Percentiles rank a stretch among this genome's conserved stretches.
phyloP scores from a whole-genome alignment of 1,284 basidiomycete genomes.

The Fomitopsis pinicola region DNA sequence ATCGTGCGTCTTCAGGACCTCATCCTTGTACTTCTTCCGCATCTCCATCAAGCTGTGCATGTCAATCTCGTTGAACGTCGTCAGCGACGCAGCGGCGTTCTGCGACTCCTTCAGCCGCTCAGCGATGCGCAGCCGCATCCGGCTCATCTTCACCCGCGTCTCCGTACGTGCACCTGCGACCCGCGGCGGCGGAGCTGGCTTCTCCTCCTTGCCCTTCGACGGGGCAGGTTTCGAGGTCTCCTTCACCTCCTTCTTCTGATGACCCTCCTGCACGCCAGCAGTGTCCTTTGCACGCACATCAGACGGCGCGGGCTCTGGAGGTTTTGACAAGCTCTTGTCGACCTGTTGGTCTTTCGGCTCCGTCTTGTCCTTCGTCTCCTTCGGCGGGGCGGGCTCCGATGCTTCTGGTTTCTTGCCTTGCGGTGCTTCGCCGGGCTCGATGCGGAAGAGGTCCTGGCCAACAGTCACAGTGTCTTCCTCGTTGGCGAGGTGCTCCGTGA shows the following conservation, averaged over 20 bases:
- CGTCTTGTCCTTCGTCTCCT: conserved; percentile 37
- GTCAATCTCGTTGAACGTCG: conserved; percentile 99
- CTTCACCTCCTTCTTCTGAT: conserved; percentile 37
- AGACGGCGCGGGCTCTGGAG: conserved; percentile 29
- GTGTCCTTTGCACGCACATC: conserved; percentile 32
- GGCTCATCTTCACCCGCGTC: conserved; percentile 95
- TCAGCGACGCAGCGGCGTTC: conserved; percentile 94
- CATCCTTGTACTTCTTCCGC: conserved; percentile 95
- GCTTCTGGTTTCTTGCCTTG: conserved; percentile 17
- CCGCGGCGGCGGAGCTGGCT: conserved; percentile 33
- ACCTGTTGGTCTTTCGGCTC: conserved; percentile 51
- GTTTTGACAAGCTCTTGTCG: conserved; percentile 39
- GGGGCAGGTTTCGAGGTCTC: conserved; percentile 37
- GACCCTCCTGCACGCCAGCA: conserved; percentile 35
- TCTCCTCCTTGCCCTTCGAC: conserved; percentile 36
- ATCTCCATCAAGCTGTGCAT: conserved; percentile 96
- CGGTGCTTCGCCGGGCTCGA: conserved; percentile 74
- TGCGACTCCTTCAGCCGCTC: conserved; percentile 98
- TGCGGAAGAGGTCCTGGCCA: conserved; percentile 91
- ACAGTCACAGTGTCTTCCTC: conserved; percentile 96
- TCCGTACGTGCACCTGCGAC: conserved; percentile 69
- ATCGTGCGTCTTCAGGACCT: conserved; percentile 87
- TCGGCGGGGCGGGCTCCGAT: conserved; percentile 34
- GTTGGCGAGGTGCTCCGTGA: conserved; percentile 81
- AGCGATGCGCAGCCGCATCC: conserved; percentile 96